These are phyloP conservation scores for Fusarium chuoi DNA, from an alignment of 2,329 filamentous ascomycete genomes.

Conservation along the genomic window DNA sequence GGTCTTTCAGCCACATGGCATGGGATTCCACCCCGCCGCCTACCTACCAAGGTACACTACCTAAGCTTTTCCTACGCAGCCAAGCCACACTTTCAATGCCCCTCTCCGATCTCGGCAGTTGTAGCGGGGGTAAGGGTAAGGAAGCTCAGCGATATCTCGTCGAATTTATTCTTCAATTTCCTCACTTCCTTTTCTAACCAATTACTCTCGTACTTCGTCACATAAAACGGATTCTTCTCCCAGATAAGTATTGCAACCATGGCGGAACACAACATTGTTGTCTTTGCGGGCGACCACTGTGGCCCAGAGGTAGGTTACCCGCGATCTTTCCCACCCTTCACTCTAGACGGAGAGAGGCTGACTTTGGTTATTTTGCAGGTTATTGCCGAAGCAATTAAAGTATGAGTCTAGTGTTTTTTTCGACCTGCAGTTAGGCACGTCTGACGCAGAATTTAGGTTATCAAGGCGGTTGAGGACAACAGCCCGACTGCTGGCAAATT, in stretches of 20 bases:
- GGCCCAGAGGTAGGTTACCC: conserved; percentile 77
- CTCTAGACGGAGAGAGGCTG: conserved; percentile 10
- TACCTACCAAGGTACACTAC: background rate
- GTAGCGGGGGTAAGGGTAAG: background rate
- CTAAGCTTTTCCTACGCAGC: background rate
- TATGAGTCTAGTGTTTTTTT: conserved; percentile 51
- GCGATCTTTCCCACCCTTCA: background rate
- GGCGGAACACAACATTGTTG: conserved; percentile 81
- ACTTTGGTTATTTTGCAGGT: conserved; percentile 60
- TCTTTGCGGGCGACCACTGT: conserved; percentile 86
- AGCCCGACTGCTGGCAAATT: conserved; percentile 79
- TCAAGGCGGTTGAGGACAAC: conserved; percentile 80
- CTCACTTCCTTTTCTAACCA: background rate
- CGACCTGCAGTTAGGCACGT: background rate
- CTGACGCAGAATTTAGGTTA: conserved; percentile 65
- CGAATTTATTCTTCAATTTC: background rate
- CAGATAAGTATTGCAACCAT: conserved; percentile 54
- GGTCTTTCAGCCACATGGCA: conserved; percentile 1
- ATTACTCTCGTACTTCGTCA: background rate
- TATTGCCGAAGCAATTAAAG: conserved; percentile 86
- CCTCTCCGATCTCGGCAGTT: background rate
- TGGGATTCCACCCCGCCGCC: background rate
- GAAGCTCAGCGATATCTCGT: background rate
- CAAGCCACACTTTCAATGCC: background rate
- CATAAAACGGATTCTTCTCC: background rate